Percentiles rank a stretch among this genome's conserved stretches.
Evolutionary conservation across 495 filamentous ascomycete species (phyloP).

Genomic region (Penicillium cinerascens): DNA sequence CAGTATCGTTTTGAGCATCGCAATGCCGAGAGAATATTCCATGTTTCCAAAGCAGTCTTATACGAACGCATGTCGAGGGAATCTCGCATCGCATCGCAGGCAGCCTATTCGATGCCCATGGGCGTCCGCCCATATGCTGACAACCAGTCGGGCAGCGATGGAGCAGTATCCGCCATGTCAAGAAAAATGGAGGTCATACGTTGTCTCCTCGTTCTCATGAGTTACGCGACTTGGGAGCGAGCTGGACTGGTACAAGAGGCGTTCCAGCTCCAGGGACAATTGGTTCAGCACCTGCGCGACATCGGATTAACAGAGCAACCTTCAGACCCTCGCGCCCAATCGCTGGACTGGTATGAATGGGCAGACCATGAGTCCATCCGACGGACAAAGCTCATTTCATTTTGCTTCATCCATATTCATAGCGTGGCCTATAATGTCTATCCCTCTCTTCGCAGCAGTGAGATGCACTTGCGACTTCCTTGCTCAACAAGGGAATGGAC

Average conservation of each 20-base stretch:
- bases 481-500: conserved; percentile 41
- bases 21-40: conserved; percentile 34
- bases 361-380: conserved; percentile 38
- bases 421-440: conserved; percentile 41
- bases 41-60: conserved; percentile 33
- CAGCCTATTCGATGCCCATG: conserved; percentile 10
- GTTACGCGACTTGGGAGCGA: conserved; percentile 39
- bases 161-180: conserved; percentile 13
- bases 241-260: conserved; percentile 38
- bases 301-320: conserved; percentile 28
- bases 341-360: conserved; percentile 38
- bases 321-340: conserved; percentile 17
- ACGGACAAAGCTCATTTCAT: conserved; percentile 37
- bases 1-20: conserved; percentile 39
- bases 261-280: conserved; percentile 29
- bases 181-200: conserved; percentile 36
- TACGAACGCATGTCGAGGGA: conserved; percentile 31
- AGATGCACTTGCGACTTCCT: conserved; percentile 38
- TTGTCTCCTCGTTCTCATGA: conserved; percentile 36
- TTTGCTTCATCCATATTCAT: conserved; percentile 40
- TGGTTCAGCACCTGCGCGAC: conserved; percentile 34
- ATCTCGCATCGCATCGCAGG: conserved; percentile 13
- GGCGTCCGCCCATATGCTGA: conserved; percentile 15
- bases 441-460: conserved; percentile 37
- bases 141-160: conserved; percentile 1